Base-by-base conservation (phyloP, 2,329 filamentous ascomycete species). In the Thelonectria discophora region DNA sequence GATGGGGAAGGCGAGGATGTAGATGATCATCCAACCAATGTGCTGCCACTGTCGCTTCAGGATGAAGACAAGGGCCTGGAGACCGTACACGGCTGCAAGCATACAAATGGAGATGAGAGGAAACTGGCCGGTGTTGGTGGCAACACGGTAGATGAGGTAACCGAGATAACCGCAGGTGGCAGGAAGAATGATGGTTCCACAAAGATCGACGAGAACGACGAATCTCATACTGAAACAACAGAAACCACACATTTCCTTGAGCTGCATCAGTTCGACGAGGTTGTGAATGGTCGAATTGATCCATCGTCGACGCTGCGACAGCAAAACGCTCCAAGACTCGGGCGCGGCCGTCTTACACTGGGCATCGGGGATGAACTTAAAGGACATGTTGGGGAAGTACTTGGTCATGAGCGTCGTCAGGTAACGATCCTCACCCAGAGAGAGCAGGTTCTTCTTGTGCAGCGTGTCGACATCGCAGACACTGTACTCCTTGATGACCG, bases 241-340 rank as follows among this genome's bases (percentile, higher is more conserved):
- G 88, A 99, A 99, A 69, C 95, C 95, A 75, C 95, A 99, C 78
- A 99, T 90, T 73, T 99, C 93, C 76, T 94, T 90, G 48, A 99
- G 85, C 72, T 90, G 90, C 75, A 97, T 90, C 73, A 99, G 82
- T 77, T 99, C 95, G 24, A 90, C 91, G 74, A 99, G 79, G 76
- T 99, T 99, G 84, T 99, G 95, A 64, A 99, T 90, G 10, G 95
- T 99, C 1, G 95, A 98, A 81, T 99, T 99, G 78, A 99, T 99
- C 95, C 95, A 99, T 76, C 95, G 91, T 82, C 95, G 93, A 84
- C 95, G 90, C 77, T 99, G 95, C n/a, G 95, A 99, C 32, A 99
- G 84, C 70, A 99, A 81, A 71, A 99, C 93, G 73, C 89, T 91
- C 92, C 94, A 99, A 21, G 90, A 92, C 73, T 98, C 93, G 2